These are phyloP conservation scores for Penicillium brevicompactum DNA, from an alignment of 2,329 filamentous ascomycete species.

Conservation along the genomic window DNA sequence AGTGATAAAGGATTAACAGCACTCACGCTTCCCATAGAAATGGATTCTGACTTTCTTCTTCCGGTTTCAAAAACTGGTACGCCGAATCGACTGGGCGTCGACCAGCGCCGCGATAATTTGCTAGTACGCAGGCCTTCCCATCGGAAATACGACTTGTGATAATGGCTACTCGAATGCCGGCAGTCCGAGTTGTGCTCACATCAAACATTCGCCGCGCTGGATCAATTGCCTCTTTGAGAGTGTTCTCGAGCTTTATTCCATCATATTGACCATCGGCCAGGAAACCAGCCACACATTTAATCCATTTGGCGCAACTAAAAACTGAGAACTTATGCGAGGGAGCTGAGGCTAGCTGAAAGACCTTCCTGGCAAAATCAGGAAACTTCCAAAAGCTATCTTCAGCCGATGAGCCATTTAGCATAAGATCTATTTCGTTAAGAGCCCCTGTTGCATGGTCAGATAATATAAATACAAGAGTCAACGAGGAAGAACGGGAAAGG, in stretches of 20 bases:
- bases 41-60: conserved; percentile 10
- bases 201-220: conserved; percentile 15
- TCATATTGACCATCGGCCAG: conserved; percentile 18
- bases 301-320: conserved; percentile 5
- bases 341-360: too few species aligned
- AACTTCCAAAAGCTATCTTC: conserved; percentile 15
- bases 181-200: background rate
- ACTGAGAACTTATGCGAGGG: background rate
- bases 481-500: too few species aligned
- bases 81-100: background rate
- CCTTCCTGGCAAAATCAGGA: conserved; percentile 20
- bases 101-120: conserved; percentile 20
- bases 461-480: too few species aligned
- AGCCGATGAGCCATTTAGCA: too few species aligned
- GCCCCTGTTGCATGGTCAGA: too few species aligned
- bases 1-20: background rate
- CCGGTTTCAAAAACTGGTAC: conserved; percentile 10
- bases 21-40: conserved; percentile 18
- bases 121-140: conserved; percentile 17
- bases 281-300: background rate
- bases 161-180: conserved; percentile 14
- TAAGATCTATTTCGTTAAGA: too few species aligned
- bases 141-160: conserved; percentile 20
- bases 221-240: conserved; percentile 3
- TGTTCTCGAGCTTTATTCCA: background rate